Percentiles rank a stretch among this genome's conserved stretches.
Conservation (phyloP, 805 yeast species). For the Wickerhamiella domercqiae region DNA sequence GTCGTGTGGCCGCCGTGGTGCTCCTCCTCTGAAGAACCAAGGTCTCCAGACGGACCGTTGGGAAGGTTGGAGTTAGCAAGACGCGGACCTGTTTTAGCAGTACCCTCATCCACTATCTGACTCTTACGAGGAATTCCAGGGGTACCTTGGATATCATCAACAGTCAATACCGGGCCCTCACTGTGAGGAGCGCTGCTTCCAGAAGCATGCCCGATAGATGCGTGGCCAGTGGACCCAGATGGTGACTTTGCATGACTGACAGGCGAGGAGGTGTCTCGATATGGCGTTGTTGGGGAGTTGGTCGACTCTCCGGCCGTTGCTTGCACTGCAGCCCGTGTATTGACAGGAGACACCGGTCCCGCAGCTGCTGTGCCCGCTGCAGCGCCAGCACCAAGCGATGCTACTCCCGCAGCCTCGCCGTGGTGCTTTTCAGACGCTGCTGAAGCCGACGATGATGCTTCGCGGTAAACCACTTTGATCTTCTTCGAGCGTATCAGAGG, state of each 20-base stretch:
- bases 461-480: constrained; percentile 35
- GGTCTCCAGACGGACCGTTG: no score
- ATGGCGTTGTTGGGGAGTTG: background rate
- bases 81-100: constrained; percentile 17
- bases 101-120: constrained; percentile 15
- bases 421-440: background rate
- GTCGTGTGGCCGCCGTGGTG: no score
- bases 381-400: constrained; percentile 13
- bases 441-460: background rate
- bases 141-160: constrained; percentile 16
- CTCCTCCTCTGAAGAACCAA: no score
- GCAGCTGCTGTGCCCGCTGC: constrained; percentile 1
- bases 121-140: constrained; percentile 19
- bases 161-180: constrained; percentile 8
- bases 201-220: constrained; percentile 15
- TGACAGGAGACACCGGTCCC: background rate
- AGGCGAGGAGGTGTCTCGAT: background rate
- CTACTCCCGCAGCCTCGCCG: constrained; percentile 8
- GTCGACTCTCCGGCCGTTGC: background rate
- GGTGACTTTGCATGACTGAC: background rate
- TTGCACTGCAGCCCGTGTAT: background rate
- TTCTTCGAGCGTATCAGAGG: constrained; percentile 39
- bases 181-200: constrained; percentile 20
- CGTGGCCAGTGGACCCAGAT: constrained; percentile 6
- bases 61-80: constrained; percentile 13